phyloP scores from a whole-genome alignment of 257 asterid species.

The Solanum sparsipilum region DNA sequence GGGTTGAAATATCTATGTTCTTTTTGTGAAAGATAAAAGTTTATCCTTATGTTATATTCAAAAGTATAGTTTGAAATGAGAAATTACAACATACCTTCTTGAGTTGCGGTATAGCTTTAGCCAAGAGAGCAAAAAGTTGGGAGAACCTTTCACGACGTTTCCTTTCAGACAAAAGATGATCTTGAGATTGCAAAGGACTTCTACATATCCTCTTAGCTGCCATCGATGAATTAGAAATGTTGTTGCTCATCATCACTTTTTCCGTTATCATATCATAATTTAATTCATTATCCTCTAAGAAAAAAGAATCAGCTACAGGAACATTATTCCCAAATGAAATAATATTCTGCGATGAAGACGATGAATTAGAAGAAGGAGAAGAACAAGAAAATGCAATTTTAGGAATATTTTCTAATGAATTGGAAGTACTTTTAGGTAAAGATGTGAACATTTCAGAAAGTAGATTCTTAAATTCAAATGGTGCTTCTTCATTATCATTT shows the following conservation, averaged over 20 bases:
- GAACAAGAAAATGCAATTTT: not conserved
- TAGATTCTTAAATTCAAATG: not conserved
- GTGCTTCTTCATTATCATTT: not conserved
- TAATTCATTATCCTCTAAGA: not conserved
- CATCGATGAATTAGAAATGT: not conserved
- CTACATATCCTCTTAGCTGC: not conserved
- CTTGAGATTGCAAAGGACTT: not conserved
- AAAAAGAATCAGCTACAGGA: not conserved
- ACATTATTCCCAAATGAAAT: not conserved
- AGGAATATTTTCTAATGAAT: not conserved
- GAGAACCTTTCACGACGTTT: not conserved
- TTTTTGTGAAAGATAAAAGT: too few relatives aligned
- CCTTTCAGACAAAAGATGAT: not conserved
- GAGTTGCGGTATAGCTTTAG: not conserved
- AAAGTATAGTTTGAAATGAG: not conserved
- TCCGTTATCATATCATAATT: not conserved
- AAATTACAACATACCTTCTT: not conserved
- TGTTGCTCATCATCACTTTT: not conserved
- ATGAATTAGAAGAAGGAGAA: not conserved
- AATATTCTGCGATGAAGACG: not conserved
- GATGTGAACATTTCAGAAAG: conserved; percentile 1
- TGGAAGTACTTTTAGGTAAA: not conserved
- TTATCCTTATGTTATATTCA: not conserved
- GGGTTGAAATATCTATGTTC: not conserved
- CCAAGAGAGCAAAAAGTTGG: not conserved